Conservation (phyloP, 208 protist genomes). For the Crithidia brevicula region DNA sequence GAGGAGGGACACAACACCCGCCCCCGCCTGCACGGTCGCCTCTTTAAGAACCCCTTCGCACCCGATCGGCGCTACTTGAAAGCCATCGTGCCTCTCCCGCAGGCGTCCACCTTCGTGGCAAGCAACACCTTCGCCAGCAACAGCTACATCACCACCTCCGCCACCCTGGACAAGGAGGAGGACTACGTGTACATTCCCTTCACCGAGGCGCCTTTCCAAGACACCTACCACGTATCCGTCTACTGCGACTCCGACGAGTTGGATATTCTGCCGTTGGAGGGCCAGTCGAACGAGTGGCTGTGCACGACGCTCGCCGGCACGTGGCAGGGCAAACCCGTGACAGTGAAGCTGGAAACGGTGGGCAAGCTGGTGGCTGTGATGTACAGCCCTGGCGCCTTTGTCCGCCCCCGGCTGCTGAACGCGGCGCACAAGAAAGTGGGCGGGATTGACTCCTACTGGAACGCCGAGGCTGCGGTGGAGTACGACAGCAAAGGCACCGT, state of each 20-base stretch:
- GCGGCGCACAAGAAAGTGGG: slow-evolving; percentile 63
- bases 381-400: slow-evolving; percentile 71
- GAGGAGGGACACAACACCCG: slow-evolving; percentile 72
- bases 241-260: slow-evolving; percentile 89
- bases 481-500: slow-evolving; percentile 57
- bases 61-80: slow-evolving; percentile 87
- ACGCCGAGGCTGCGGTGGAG: slow-evolving; percentile 79
- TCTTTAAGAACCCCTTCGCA: slow-evolving; percentile 81
- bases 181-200: slow-evolving; percentile 91
- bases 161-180: slow-evolving; percentile 56
- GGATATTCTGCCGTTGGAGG: slow-evolving; percentile 55
- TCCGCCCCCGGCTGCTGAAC: slow-evolving; percentile 69
- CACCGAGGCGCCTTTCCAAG: slow-evolving; percentile 77
- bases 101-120: slow-evolving; percentile 85
- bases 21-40: slow-evolving; percentile 81
- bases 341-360: slow-evolving; percentile 50
- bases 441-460: slow-evolving; percentile 87
- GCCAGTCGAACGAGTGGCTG: slow-evolving; percentile 63
- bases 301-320: slow-evolving; percentile 59
- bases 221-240: slow-evolving; percentile 83
- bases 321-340: slow-evolving; percentile 63
- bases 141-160: slow-evolving; percentile 88
- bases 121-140: slow-evolving; percentile 89
- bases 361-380: slow-evolving; percentile 70
- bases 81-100: slow-evolving; percentile 84